Evolutionary conservation across 129 eudicot species (phyloP).

Genomic region (Ambrosia trifida): DNA sequence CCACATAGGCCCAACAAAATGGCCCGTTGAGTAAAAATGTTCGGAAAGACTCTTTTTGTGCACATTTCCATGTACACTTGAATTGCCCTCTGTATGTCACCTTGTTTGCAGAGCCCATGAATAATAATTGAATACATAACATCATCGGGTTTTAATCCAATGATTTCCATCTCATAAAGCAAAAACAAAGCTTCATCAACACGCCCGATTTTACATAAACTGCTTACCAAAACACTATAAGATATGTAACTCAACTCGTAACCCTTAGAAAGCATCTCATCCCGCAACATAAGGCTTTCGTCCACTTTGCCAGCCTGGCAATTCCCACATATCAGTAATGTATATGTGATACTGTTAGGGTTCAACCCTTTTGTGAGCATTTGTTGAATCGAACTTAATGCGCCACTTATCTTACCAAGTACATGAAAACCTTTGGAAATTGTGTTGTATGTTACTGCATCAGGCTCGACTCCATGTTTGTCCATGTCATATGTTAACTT

Average conservation of each 20-base stretch:
- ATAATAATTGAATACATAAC: slow-evolving; percentile 65
- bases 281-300: slow-evolving; percentile 52
- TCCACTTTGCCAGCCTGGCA: slow-evolving; percentile 64
- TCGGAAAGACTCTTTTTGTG: slow-evolving; percentile 44
- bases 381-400: slow-evolving; percentile 36
- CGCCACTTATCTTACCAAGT: slow-evolving; percentile 60
- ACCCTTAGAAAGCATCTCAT: slow-evolving; percentile 72
- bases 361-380: slow-evolving; percentile 50
- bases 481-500: slow-evolving; percentile 68
- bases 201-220: slow-evolving; percentile 69
- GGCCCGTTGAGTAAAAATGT: slow-evolving; percentile 40
- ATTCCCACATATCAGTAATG: slow-evolving; percentile 65
- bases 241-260: slow-evolving; percentile 44
- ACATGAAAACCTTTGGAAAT: slow-evolving; percentile 72
- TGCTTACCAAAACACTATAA: slow-evolving; percentile 58
- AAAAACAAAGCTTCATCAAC: slow-evolving; percentile 58
- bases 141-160: slow-evolving; percentile 59
- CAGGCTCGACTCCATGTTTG: slow-evolving; percentile 65
- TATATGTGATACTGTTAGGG: slow-evolving; percentile 58
- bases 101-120: slow-evolving; percentile 75
- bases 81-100: slow-evolving; percentile 60
- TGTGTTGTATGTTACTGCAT: slow-evolving; percentile 69
- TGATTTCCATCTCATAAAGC: slow-evolving; percentile 54
- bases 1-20: slow-evolving; percentile 58
- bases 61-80: slow-evolving; percentile 55